Base-by-base conservation (phyloP, 805 yeast species). In the Candida corydali region DNA sequence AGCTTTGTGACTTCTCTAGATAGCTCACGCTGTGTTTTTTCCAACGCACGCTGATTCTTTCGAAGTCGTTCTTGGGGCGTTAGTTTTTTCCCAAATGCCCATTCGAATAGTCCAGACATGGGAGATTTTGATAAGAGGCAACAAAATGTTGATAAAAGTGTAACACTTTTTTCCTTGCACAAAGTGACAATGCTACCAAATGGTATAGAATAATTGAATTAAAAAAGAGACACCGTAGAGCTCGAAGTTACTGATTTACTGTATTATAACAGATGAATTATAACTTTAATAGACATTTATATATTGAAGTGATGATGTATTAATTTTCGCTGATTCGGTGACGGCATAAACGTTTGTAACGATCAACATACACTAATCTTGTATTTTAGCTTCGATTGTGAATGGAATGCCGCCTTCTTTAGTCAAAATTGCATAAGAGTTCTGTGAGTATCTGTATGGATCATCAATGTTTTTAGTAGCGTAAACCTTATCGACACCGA, bases 11-110 rank as follows among this genome's bases (percentile, higher is more conserved):
- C 80, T 59, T 93, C 99, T 42, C 98, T 68, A 27, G 86, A 88
- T 34, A 93, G 69, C 55, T 93, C 99, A 34, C 98, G 71, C 60
- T 88, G 97, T 0, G 98, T 89, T 47, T 89, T 80, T 52, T 93
- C 98, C 18, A 93, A 69, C 5, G 96, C 94, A 39, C 99, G 69
- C 67, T 94, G 98, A 62, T 93, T 94, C 79, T 80, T 91, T 45
- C 97, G 79, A 56, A 93, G 76, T 58, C 88, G 75, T 63, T 93
- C 98, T 57, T 89, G 97, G 8, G 98, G 98, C 32, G 98, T 87
- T 44, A 84, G 65, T 55, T 82, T 77, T 71, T 87, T 86, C 8
- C 98, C 98, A 64, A 93, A 93, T 18, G 86, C 87, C 98, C 98
- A 93, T 53, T 89, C 95, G 47, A 93, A 76, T 29, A 64, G 30